Conservation (phyloP, 768 basidiomycete species). For the Russula compacta region DNA sequence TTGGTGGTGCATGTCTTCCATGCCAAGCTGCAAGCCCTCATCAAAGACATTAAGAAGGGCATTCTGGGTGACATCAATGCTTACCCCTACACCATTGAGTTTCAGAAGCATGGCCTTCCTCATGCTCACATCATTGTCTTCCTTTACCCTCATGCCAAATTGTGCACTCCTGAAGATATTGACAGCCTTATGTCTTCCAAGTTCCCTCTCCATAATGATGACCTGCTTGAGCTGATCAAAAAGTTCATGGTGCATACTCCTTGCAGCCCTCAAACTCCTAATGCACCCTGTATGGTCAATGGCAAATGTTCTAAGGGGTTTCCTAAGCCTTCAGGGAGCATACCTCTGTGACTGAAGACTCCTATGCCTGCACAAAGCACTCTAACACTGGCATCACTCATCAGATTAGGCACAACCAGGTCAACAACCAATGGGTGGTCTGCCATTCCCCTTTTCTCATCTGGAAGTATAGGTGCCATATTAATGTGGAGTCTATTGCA, state of each 20-base stretch:
- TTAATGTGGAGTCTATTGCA: conserved; percentile 36
- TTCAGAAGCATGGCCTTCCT: neutral
- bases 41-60: neutral
- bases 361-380: conserved; percentile 33
- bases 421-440: neutral
- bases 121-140: neutral
- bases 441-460: conserved; percentile 25
- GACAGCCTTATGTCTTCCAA: neutral
- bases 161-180: neutral
- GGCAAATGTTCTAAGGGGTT: conserved; percentile 35
- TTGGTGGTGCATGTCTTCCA: neutral
- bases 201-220: conserved; percentile 33
- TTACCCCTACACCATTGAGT: neutral
- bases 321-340: conserved; percentile 29
- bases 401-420: neutral
- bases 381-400: conserved; percentile 33
- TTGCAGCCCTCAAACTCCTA: neutral
- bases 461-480: conserved; percentile 35
- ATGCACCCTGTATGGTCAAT: conserved; percentile 27
- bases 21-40: neutral
- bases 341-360: conserved; percentile 33
- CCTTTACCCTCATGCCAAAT: neutral
- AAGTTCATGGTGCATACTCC: conserved; percentile 38
- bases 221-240: conserved; percentile 35
- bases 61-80: neutral